A percentile compares a stretch with the other conserved stretches of the same genome.
These are phyloP conservation scores for Forsythia suspensa DNA, from an alignment of 257 asterid genomes.

Conservation along the genomic window DNA sequence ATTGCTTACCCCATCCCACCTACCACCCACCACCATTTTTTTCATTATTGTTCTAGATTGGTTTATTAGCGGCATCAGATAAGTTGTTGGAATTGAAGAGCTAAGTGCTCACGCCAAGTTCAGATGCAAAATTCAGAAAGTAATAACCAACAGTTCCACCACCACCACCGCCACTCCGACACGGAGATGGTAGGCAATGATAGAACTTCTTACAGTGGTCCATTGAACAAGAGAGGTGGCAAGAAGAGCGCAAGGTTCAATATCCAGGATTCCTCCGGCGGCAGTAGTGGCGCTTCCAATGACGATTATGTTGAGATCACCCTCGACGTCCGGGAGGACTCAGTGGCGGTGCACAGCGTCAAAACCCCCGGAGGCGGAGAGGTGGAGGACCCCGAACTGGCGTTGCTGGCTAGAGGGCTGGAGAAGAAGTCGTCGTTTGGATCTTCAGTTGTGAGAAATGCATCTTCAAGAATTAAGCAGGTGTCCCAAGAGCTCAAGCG, in stretches of 20 bases:
- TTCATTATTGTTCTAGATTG: background rate
- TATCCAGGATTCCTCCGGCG: slow-evolving; percentile 38
- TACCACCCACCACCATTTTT: background rate
- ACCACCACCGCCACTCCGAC: slow-evolving; percentile 56
- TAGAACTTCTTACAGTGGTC: slow-evolving; percentile 55
- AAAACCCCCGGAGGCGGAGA: slow-evolving; percentile 80
- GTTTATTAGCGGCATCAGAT: background rate
- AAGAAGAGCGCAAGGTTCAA: slow-evolving; percentile 72
- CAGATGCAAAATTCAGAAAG: slow-evolving; percentile 50
- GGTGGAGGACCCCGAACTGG: slow-evolving; percentile 85
- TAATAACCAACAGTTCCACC: slow-evolving; percentile 25
- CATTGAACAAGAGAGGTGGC: slow-evolving; percentile 64
- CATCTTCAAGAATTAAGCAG: slow-evolving; percentile 59
- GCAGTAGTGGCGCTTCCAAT: slow-evolving; percentile 18
- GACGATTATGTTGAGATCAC: slow-evolving; percentile 92
- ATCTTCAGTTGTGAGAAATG: slow-evolving; percentile 52
- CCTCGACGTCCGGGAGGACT: slow-evolving; percentile 77
- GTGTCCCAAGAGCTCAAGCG: slow-evolving; percentile 77
- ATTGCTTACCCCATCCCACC: background rate
- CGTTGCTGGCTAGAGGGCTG: slow-evolving; percentile 64
- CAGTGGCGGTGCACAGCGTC: slow-evolving; percentile 94
- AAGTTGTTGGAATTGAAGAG: background rate
- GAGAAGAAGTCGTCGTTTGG: slow-evolving; percentile 68
- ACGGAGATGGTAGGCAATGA: slow-evolving; percentile 50
- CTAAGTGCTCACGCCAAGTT: too few species aligned